phyloP scores from a whole-genome alignment of 2,329 filamentous ascomycete species.

The Cryphonectria naterciae region DNA sequence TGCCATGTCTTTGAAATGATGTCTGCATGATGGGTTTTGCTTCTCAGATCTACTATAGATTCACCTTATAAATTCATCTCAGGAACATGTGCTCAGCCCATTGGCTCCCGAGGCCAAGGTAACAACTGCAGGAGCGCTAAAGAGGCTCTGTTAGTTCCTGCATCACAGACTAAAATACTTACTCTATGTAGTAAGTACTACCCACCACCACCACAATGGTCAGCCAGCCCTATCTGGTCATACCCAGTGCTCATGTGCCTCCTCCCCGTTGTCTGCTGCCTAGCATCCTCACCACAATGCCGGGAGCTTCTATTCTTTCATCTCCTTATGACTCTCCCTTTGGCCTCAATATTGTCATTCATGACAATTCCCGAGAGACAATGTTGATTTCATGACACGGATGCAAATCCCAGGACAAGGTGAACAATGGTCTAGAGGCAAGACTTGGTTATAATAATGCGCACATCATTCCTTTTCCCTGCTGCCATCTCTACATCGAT shows the following conservation, averaged over 20 bases:
- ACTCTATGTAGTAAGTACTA: not conserved
- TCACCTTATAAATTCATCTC: not conserved
- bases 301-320: not conserved
- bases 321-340: not conserved
- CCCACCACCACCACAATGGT: not conserved
- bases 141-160: not conserved
- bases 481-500: not conserved
- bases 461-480: not conserved
- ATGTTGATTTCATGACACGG: not conserved
- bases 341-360: not conserved
- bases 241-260: slow-evolving; percentile 17
- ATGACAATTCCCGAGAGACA: not conserved
- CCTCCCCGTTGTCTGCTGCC: not conserved
- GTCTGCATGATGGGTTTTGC: not conserved
- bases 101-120: slow-evolving; percentile 14
- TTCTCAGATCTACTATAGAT: not conserved
- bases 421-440: not conserved
- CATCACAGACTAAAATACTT: not conserved
- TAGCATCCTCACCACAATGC: not conserved
- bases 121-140: not conserved
- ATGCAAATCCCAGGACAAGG: not conserved
- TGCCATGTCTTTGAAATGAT: not conserved
- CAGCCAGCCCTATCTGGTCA: not conserved
- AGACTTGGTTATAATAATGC: not conserved
- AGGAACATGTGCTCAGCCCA: slow-evolving; percentile 24